Base-by-base conservation (phyloP, 768 basidiomycete genomes). In the Chlorophyllum brunneum region DNA sequence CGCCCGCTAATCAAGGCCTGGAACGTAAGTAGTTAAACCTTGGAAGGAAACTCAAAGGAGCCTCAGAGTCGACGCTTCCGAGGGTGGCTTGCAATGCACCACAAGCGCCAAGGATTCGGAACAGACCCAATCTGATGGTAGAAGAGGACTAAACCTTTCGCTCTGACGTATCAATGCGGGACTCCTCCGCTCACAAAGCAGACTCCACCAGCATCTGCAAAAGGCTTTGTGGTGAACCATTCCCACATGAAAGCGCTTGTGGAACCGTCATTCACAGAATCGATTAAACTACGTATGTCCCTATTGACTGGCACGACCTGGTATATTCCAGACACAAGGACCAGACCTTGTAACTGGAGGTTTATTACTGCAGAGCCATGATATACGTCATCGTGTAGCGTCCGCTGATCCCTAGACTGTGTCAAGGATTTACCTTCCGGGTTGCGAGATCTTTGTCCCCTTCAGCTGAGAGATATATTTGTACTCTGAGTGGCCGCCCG, bases 191-290 rank as follows among this genome's bases (percentile, higher is more conserved):
- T 65, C 65, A 95, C 93, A 68, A 94, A 93, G 10, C 88, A 82
- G 46, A 82, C 86, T 65, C 89, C 82, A 11, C 86, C 90, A 7
- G 78, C 75, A 62, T 95, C 91, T 5, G 77, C 81, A 60, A 82
- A 93, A 3, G 94, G 78, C 56, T 80, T 81, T 0, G 79, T 80
- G 1, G 78, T 81, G 67, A 95, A 97, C 89, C 88, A 92, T 66
- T 93, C 92, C 91, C 92, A 92, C 85, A 95, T 88, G 70, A 95
- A 95, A 9, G 87, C 88, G 56, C 89, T 90, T 5, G 93, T 93
- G 10, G 86, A 80, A 0, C 86, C 89, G 46, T 89, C 84, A 62
- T 97, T 97, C 11, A 95, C 92, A 4, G 92, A 92, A 56, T 85
- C 72, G 54, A 95, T 81, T 26, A 98, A 74, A 8, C 89, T 85